phyloP scores from a whole-genome alignment of 139 green algal genomes.

The Chlamydomonas schloesseri region DNA sequence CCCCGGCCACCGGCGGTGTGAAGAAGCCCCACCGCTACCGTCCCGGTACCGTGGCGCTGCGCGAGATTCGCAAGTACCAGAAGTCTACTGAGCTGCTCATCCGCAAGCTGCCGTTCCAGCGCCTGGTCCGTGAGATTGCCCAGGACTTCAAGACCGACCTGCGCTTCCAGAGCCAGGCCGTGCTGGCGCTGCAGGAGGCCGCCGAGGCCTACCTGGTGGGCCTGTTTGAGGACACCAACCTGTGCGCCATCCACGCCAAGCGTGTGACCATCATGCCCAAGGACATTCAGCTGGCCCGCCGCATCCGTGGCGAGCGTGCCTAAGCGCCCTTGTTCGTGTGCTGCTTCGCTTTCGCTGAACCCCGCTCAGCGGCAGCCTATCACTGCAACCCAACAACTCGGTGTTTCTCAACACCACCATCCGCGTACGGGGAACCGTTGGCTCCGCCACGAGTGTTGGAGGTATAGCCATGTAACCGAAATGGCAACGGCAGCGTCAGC shows the following conservation, averaged over 20 bases:
- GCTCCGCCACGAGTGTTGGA: too few species aligned
- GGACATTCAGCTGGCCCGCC: conserved; percentile 95
- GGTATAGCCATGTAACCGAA: too few species aligned
- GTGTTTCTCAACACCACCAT: too few species aligned
- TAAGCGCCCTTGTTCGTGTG: conserved; percentile 25
- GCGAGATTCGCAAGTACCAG: conserved; percentile 95
- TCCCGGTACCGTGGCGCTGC: conserved; percentile 87
- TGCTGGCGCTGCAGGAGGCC: conserved; percentile 95
- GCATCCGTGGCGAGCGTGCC: conserved; percentile 79
- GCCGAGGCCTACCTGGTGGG: conserved; percentile 97
- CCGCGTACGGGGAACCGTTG: too few species aligned
- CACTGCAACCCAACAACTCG: too few species aligned
- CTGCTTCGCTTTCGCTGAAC: too few species aligned
- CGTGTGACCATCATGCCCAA: conserved; percentile 97
- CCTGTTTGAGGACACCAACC: conserved; percentile 96
- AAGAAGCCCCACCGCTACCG: conserved; percentile 88
- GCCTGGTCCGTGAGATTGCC: conserved; percentile 96
- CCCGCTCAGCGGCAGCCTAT: too few species aligned
- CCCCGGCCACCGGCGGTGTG: conserved; percentile 86
- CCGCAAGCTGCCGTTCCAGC: conserved; percentile 96
- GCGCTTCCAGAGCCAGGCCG: conserved; percentile 94
- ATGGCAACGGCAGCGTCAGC: too few species aligned
- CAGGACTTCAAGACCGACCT: conserved; percentile 99
- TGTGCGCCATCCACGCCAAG: conserved; percentile 93
- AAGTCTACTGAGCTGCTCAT: conserved; percentile 94